Evolutionary conservation across 2,329 filamentous ascomycete species (phyloP).

Genomic region (Alternaria sp.): DNA sequence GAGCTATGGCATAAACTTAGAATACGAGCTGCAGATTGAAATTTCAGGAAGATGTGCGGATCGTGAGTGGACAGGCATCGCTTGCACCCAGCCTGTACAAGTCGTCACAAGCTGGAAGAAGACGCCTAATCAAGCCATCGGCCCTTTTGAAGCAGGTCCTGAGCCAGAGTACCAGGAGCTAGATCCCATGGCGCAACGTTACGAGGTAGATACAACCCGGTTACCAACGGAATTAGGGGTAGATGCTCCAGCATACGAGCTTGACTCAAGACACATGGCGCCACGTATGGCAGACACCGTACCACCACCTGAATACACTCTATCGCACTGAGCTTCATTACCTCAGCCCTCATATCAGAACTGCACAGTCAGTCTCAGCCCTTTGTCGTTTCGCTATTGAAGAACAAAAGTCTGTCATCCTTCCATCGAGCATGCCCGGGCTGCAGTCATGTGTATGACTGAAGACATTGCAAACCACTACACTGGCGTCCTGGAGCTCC

Average conservation of each 20-base stretch:
- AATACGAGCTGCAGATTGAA: slow-evolving; percentile 36
- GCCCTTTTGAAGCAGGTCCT: slow-evolving; percentile 2
- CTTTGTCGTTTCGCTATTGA: not conserved
- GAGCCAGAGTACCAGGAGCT: slow-evolving; percentile 22
- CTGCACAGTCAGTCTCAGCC: not conserved
- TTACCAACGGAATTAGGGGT: not conserved
- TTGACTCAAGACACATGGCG: slow-evolving; percentile 5
- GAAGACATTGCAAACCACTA: not conserved
- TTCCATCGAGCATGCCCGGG: not conserved
- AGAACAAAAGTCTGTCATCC: not conserved
- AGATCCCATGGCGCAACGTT: slow-evolving; percentile 12
- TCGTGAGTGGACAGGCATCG: slow-evolving; percentile 31
- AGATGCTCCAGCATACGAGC: slow-evolving; percentile 4
- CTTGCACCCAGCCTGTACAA: slow-evolving; percentile 29
- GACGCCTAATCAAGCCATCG: not conserved
- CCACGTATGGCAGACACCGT: not conserved
- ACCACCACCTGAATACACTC: slow-evolving; percentile 14
- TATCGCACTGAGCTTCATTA: not conserved
- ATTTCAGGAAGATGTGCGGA: slow-evolving; percentile 39
- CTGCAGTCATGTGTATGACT: not conserved
- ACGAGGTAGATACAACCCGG: not conserved
- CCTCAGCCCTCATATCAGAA: not conserved
- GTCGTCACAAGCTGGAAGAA: slow-evolving; percentile 25
- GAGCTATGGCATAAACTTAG: slow-evolving; percentile 35
- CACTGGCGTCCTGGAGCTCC: not conserved